Base-by-base conservation (phyloP, 2,329 filamentous ascomycete genomes). In the Epichloe glyceriae region DNA sequence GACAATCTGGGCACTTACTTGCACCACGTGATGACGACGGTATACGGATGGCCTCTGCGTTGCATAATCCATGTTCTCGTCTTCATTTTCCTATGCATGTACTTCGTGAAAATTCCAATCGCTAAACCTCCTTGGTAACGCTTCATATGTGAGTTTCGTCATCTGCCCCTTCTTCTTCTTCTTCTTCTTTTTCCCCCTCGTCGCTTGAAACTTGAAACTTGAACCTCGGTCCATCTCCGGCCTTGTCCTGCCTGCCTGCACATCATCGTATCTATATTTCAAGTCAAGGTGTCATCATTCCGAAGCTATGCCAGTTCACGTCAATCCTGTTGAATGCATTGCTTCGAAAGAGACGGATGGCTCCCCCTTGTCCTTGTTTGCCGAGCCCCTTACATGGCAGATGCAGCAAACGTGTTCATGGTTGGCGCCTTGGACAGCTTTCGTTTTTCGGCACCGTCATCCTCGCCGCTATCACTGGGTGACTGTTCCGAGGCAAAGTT, bases 401-500 rank as follows among this genome's bases (percentile, higher is more conserved):
- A 69, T 34, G 67, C 67, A n/a, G 65, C 64, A 55, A 69, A 56
- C 6, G 67, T 69, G 54, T 65, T 61, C 55, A 69, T 59, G 7
- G 67, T 69, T 7, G 67, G 67, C 50, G 59, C 60, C 15, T 49
- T 56, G 12, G 59, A 57, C 30, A 55, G 34, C 50, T 55, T 59
- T 17, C 60, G 58, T 30, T 47, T 56, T 34, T 44, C 42, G 49
- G 50, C 39, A 15, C 40, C 57, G 37, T 63, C 56, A 15, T 64
- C 61, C 20, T 65, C 68, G 22, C 64, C 64, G 49, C 69, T 71
- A 48, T 72, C 71, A 35, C 70, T 70, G 2, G 67, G 64, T 20
- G 67, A 70, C 37, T 70, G 68, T 47, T 68, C 61, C 52, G 68
- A 59, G 15, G 62, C 63, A 14, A 72, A 64, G 55, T 70, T 73